Evolutionary conservation across 177 flowering plant genomes (phyloP).

Genomic region (Vitis hybrid): DNA sequence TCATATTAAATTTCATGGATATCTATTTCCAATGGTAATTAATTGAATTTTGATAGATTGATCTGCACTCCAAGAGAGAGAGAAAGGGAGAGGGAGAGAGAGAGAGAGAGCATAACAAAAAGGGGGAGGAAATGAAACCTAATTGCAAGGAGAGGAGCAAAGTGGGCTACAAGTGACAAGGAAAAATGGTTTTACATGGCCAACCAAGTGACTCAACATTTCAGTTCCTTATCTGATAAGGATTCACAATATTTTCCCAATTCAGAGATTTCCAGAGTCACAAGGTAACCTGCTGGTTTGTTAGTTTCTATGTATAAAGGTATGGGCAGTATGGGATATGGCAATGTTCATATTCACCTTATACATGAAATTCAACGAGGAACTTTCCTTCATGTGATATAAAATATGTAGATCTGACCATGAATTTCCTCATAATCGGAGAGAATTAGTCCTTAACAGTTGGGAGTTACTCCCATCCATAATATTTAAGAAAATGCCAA

Average conservation of each 20-base stretch:
- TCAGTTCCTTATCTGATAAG: background rate
- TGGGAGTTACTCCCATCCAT: too few species aligned
- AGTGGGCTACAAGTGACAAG: background rate
- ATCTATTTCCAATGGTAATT: too few species aligned
- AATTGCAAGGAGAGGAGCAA: background rate
- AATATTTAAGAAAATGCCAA: too few species aligned
- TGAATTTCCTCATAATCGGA: too few species aligned
- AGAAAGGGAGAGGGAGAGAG: too few species aligned
- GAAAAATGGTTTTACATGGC: background rate
- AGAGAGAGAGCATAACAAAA: too few species aligned
- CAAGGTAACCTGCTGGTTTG: background rate
- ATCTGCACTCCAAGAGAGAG: too few species aligned
- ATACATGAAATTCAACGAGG: background rate
- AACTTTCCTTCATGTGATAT: background rate
- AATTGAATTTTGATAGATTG: too few species aligned
- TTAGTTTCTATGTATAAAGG: background rate
- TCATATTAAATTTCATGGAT: too few species aligned
- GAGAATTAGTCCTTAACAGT: too few species aligned
- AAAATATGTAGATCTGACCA: background rate
- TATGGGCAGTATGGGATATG: background rate
- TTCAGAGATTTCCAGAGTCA: conserved; percentile 2
- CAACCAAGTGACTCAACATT: background rate
- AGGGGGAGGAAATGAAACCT: too few species aligned
- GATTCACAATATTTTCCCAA: conserved; percentile 3
- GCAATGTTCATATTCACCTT: background rate